These are phyloP conservation scores for Fraxinus nigra DNA, from an alignment of 305 asterid species.

Conservation along the genomic window DNA sequence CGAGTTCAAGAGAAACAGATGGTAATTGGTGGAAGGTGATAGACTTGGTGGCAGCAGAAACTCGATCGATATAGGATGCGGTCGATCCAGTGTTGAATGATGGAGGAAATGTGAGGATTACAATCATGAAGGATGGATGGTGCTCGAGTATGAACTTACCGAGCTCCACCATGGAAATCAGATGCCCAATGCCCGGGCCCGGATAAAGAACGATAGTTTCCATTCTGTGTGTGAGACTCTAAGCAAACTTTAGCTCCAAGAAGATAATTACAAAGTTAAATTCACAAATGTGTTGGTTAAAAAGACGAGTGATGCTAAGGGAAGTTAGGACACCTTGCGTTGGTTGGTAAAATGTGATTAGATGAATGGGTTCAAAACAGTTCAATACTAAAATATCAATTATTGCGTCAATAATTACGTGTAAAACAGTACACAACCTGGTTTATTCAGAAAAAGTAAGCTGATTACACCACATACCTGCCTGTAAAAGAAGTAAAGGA, in stretches of 20 bases:
- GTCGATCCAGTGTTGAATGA: slow-evolving; percentile 52
- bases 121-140: slow-evolving; percentile 37
- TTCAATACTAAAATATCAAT: too few species aligned
- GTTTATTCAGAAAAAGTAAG: too few species aligned
- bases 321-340: too few species aligned
- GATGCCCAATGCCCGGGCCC: slow-evolving; percentile 66
- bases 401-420: too few species aligned
- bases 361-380: too few species aligned
- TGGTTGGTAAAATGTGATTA: too few species aligned
- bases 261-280: background rate
- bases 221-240: background rate
- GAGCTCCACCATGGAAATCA: slow-evolving; percentile 74
- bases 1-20: slow-evolving; percentile 21
- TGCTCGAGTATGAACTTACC: slow-evolving; percentile 54
- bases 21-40: slow-evolving; percentile 49
- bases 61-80: slow-evolving; percentile 41
- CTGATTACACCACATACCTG: too few species aligned
- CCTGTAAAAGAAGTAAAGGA: background rate
- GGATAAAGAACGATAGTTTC: slow-evolving; percentile 51
- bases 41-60: slow-evolving; percentile 42
- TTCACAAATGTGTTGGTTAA: too few species aligned
- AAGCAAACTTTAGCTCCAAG: background rate
- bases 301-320: too few species aligned
- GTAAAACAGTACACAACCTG: too few species aligned
- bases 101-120: slow-evolving; percentile 33